phyloP scores from a whole-genome alignment of 2,329 filamentous ascomycete genomes.

The Plenodomus lindquistii region DNA sequence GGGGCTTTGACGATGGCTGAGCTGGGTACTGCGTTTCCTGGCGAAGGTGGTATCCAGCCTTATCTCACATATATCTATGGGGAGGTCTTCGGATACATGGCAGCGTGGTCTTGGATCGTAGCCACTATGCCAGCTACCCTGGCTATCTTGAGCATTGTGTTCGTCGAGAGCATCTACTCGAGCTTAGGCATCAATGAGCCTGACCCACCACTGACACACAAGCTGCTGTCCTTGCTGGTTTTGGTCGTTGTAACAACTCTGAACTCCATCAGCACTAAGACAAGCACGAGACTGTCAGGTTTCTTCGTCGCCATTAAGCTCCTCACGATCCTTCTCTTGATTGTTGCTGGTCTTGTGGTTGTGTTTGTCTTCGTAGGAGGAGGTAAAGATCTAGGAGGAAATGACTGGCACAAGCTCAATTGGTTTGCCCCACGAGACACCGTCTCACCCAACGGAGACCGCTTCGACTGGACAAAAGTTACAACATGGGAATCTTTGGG shows the following conservation, averaged over 20 bases:
- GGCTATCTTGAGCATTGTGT: constrained; percentile 67
- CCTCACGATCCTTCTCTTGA: constrained; percentile 39
- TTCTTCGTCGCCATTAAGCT: constrained; percentile 47
- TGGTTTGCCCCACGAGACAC: constrained; percentile 40
- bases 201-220: constrained; percentile 49
- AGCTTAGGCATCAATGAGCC: constrained; percentile 63
- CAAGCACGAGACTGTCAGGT: constrained; percentile 44
- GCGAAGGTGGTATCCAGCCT: constrained; percentile 67
- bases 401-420: constrained; percentile 37
- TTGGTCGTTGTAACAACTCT: constrained; percentile 44
- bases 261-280: constrained; percentile 52
- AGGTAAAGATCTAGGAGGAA: constrained; percentile 36
- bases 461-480: constrained; percentile 44
- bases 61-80: constrained; percentile 66
- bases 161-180: constrained; percentile 51
- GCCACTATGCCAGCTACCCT: constrained; percentile 68
- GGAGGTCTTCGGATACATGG: constrained; percentile 63
- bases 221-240: constrained; percentile 45
- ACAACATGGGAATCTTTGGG: constrained; percentile 63
- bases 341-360: constrained; percentile 41
- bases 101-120: constrained; percentile 68
- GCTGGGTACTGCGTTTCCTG: constrained; percentile 65
- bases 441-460: constrained; percentile 30
- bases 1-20: constrained; percentile 66
- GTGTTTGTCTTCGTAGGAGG: constrained; percentile 33